These are phyloP conservation scores for Mycena filopes DNA, from an alignment of 768 basidiomycete genomes.

Conservation along the genomic window DNA sequence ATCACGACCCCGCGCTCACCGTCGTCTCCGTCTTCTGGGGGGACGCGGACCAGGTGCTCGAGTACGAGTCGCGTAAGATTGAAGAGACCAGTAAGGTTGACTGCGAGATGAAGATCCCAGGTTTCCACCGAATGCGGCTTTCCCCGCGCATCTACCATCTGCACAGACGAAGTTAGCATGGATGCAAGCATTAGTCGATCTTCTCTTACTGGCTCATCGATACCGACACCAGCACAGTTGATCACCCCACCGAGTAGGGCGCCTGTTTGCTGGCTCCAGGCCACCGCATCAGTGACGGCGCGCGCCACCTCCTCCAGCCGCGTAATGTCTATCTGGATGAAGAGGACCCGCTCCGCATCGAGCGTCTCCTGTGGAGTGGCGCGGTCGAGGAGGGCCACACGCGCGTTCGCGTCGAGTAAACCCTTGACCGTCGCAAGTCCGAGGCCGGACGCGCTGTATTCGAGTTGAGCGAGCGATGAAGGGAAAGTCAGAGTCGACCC, in stretches of 20 bases:
- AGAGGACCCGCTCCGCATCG: constrained; percentile 24
- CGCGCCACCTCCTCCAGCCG: constrained; percentile 38
- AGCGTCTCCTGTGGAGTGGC: constrained; percentile 30
- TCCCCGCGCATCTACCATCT: constrained; percentile 44
- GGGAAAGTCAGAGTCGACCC: constrained; percentile 22
- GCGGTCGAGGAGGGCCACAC: constrained; percentile 48
- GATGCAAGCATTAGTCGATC: constrained; percentile 23
- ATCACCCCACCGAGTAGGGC: constrained; percentile 49
- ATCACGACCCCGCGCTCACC: constrained; percentile 52
- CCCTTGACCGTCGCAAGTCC: constrained; percentile 46
- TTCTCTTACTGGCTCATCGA: constrained; percentile 33
- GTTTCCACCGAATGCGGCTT: constrained; percentile 46
- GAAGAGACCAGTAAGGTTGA: constrained; percentile 53
- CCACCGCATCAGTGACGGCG: constrained; percentile 42
- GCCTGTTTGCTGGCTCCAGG: constrained; percentile 40
- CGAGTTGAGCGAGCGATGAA: background rate
- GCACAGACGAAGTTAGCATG: background rate
- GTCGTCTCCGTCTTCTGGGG: constrained; percentile 38
- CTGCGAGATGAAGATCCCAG: constrained; percentile 47
- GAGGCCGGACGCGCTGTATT: constrained; percentile 47
- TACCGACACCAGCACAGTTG: constrained; percentile 51
- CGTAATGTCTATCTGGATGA: constrained; percentile 43
- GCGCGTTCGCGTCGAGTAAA: constrained; percentile 40
- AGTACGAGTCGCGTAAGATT: constrained; percentile 50
- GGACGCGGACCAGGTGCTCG: constrained; percentile 42